These are phyloP conservation scores for Simplicillium sp. DNA, from an alignment of 2,329 filamentous ascomycete genomes.

Conservation along the genomic window DNA sequence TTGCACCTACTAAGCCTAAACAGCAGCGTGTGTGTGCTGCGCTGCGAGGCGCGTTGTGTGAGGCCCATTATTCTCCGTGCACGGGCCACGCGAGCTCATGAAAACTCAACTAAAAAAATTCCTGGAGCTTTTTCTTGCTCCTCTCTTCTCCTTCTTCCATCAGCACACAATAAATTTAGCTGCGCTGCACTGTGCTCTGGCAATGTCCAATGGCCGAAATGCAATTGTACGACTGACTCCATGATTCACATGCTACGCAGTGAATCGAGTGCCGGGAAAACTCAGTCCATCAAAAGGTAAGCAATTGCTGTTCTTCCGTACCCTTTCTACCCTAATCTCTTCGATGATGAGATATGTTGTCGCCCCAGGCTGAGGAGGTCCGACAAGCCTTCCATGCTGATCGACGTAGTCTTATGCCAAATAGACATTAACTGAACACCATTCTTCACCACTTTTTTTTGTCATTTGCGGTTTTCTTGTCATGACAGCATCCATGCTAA, in stretches of 20 bases:
- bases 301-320: too few species aligned
- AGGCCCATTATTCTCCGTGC: not conserved
- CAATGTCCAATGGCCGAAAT: too few species aligned
- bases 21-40: too few species aligned
- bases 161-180: not conserved
- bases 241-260: too few species aligned
- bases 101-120: not conserved
- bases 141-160: not conserved
- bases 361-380: slow-evolving; percentile 39
- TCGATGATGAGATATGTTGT: slow-evolving; percentile 37
- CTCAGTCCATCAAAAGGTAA: too few species aligned
- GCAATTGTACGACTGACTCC: too few species aligned
- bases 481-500: slow-evolving; percentile 3
- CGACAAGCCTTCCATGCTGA: slow-evolving; percentile 38
- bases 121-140: not conserved
- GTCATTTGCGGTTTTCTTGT: not conserved
- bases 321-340: slow-evolving; percentile 5
- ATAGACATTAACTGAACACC: slow-evolving; percentile 40
- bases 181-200: not conserved
- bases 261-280: too few species aligned
- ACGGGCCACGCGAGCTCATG: not conserved
- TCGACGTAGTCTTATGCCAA: slow-evolving; percentile 47
- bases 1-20: too few species aligned
- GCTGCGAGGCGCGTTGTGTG: too few species aligned
- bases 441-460: slow-evolving; percentile 1